phyloP scores from a whole-genome alignment of 345 rosid genomes.

The Gossypium ekmanianum region DNA sequence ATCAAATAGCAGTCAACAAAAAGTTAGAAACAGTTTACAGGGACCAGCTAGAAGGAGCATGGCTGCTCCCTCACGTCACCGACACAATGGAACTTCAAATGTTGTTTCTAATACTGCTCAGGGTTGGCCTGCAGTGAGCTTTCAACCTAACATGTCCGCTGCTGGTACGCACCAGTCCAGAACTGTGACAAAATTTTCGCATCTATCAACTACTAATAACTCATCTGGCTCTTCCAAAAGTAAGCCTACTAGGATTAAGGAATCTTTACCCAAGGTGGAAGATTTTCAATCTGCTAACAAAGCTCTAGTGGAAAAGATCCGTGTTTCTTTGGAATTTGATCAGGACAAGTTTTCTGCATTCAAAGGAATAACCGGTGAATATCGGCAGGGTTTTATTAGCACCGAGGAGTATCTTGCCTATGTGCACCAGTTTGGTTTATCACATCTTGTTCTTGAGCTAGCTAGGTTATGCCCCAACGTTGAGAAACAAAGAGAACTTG shows the following conservation, averaged over 20 bases:
- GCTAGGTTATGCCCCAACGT: slow-evolving; percentile 58
- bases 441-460: slow-evolving; percentile 53
- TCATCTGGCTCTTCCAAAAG: slow-evolving; percentile 15
- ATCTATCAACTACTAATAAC: slow-evolving; percentile 9
- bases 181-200: slow-evolving; percentile 20
- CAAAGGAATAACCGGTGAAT: slow-evolving; percentile 48
- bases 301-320: slow-evolving; percentile 58
- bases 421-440: slow-evolving; percentile 45
- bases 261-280: slow-evolving; percentile 27
- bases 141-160: slow-evolving; percentile 23
- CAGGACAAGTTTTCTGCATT: slow-evolving; percentile 47
- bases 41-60: slow-evolving; percentile 36
- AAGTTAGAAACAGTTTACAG: slow-evolving; percentile 30
- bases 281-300: slow-evolving; percentile 57
- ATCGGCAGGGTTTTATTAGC: slow-evolving; percentile 49
- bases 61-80: slow-evolving; percentile 44
- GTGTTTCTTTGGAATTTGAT: slow-evolving; percentile 43
- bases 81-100: slow-evolving; percentile 27
- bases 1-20: slow-evolving; percentile 36
- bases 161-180: slow-evolving; percentile 13
- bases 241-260: slow-evolving; percentile 25
- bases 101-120: slow-evolving; percentile 29
- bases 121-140: slow-evolving; percentile 41
- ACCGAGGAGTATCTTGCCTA: slow-evolving; percentile 41
- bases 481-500: slow-evolving; percentile 53